Percentiles rank a stretch among this genome's conserved stretches.
phyloP scores from a whole-genome alignment of 106 monocot species.

The Chionographis japonica region DNA sequence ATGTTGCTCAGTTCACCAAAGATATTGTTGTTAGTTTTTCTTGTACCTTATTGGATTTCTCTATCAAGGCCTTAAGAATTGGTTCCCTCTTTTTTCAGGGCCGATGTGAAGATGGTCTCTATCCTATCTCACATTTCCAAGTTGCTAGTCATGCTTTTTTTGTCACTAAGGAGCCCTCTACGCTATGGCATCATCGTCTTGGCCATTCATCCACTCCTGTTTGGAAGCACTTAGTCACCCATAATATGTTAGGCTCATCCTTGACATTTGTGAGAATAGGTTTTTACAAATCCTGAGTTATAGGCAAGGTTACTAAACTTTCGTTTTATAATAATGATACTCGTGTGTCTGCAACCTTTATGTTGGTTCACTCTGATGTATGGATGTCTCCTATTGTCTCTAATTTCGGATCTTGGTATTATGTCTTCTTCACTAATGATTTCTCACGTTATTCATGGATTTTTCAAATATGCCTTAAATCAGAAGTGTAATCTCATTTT shows the following conservation, averaged over 20 bases:
- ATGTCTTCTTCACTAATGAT: neutral
- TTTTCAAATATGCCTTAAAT: neutral
- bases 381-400: neutral
- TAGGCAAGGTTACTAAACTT: neutral
- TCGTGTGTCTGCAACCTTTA: neutral
- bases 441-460: neutral
- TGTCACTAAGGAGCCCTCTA: no score
- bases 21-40: neutral
- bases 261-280: no score
- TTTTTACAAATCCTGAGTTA: neutral
- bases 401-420: neutral
- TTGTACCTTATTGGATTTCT: neutral
- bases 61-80: neutral
- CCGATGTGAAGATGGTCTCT: neutral
- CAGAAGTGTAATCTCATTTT: no score
- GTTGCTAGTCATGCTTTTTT: neutral
- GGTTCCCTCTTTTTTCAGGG: neutral
- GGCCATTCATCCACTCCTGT: neutral
- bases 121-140: no score
- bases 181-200: constrained; percentile 1
- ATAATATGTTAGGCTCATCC: neutral
- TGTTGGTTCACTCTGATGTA: neutral
- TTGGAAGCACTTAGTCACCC: neutral
- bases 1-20: neutral
- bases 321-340: neutral